Evolutionary conservation across 805 yeast genomes (phyloP), one percentile per base, ranked within the genome.

Genomic region (Pachysolen tannophilus): DNA sequence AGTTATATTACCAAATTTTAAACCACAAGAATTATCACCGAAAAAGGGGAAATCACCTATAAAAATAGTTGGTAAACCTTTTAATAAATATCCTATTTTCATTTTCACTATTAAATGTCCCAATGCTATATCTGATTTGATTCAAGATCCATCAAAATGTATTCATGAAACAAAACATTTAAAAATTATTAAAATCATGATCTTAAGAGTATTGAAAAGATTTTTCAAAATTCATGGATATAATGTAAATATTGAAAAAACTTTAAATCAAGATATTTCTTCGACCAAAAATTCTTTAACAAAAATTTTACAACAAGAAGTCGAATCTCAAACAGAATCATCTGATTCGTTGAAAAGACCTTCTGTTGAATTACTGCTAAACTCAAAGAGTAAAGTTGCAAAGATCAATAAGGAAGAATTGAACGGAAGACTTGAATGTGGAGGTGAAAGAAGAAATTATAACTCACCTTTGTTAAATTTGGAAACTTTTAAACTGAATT

Each of bases 121-220:
- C 2, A 30, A 26, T 6, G 37, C 44, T 5, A 24, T 46, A 1
- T 55, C 62, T 11, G 74, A 69, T 37, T 37, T 65, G 17, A 26
- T 62, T 5, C 72, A 69, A 39, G 63, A 60, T 38, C 63, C 69
- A 1, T 41, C 56, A 4, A 68, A 66, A 38, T 29, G 25, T 1
- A 52, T 65, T 15, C 43, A 40, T 6, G 28, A 34, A 1, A 46
- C 63, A 1, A 46, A 55, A 15, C 43, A 49, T 16, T 33, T 55
- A 10, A 44, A 47, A 4, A 39, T 55, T 2, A 37, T 64, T 1
- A 39, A 47, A 8, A 53, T 62, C 1, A 45, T 69, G 44, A 37
- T 65, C 1, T 11, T 46, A 6, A 60, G 52, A 35, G 43, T 56
- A 1, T 39, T 65, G 9, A 45, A 44, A 13, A 43, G 49, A 1